Percentiles rank a stretch among this genome's conserved stretches.
phyloP scores from a whole-genome alignment of 805 yeast genomes.

The Myxozyma nipponensis region DNA sequence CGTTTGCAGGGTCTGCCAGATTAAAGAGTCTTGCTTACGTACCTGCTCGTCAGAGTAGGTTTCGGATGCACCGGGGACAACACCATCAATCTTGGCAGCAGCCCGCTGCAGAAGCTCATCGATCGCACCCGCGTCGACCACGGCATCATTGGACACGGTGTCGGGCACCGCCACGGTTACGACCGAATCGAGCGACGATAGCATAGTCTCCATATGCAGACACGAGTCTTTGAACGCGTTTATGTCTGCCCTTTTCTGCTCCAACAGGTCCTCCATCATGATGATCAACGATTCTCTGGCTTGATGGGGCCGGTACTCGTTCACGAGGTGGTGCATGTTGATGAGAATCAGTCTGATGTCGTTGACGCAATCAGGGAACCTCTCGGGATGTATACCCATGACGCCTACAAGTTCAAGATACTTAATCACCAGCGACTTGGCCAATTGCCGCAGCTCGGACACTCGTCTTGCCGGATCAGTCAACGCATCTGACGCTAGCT shows the following conservation, averaged over 20 bases:
- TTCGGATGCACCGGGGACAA: too few relatives aligned
- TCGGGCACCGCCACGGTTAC: too few relatives aligned
- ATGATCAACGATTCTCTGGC: constrained; percentile 83
- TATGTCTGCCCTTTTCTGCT: constrained; percentile 55
- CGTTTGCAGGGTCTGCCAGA: neutral
- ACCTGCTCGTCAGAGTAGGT: too few relatives aligned
- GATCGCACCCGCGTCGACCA: too few relatives aligned
- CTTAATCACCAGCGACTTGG: constrained; percentile 73
- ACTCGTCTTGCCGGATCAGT: constrained; percentile 53
- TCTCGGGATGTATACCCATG: constrained; percentile 66
- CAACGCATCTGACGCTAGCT: constrained; percentile 41
- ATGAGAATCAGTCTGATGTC: constrained; percentile 74
- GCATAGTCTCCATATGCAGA: constrained; percentile 40
- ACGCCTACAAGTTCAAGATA: constrained; percentile 80
- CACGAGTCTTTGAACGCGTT: constrained; percentile 43
- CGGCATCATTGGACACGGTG: too few relatives aligned
- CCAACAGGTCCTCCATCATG: constrained; percentile 67
- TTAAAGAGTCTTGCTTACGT: neutral
- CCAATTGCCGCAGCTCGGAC: constrained; percentile 70
- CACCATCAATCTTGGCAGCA: too few relatives aligned
- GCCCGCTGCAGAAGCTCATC: too few relatives aligned
- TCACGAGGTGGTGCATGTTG: constrained; percentile 86
- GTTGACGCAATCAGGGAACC: constrained; percentile 62
- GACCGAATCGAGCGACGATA: constrained; percentile 29
- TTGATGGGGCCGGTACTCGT: constrained; percentile 93